A percentile compares a stretch with the other conserved stretches of the same genome.
These are phyloP conservation scores for Croton setiger DNA, from an alignment of 441 rosid species.

Conservation along the genomic window DNA sequence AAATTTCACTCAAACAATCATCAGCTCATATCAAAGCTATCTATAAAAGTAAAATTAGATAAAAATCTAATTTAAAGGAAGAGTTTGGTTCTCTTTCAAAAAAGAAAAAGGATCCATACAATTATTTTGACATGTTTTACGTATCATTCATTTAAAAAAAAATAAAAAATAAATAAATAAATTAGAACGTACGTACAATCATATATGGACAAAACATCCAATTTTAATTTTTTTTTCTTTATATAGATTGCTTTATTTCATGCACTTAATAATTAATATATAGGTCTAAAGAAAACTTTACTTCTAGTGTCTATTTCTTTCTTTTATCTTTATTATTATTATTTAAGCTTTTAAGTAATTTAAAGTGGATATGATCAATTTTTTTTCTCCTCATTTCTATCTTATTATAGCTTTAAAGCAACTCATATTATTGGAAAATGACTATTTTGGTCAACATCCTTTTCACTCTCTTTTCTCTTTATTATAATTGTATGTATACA, in stretches of 20 bases:
- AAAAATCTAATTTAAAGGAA: too few relatives aligned
- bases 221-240: neutral
- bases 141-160: too few relatives aligned
- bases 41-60: too few relatives aligned
- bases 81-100: too few relatives aligned
- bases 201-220: neutral
- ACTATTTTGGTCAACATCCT: constrained; percentile 2
- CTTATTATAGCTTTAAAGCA: constrained; percentile 1
- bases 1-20: too few relatives aligned
- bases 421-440: neutral
- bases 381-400: neutral
- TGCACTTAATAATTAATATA: neutral
- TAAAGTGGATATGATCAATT: neutral
- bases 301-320: neutral
- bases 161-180: too few relatives aligned
- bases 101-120: too few relatives aligned
- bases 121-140: too few relatives aligned
- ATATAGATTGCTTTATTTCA: neutral
- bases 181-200: neutral
- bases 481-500: neutral
- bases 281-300: neutral
- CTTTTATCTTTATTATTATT: neutral
- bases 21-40: too few relatives aligned
- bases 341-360: neutral
- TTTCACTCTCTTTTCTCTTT: neutral